phyloP scores from a whole-genome alignment of 495 filamentous ascomycete species.

The Aspergillus conjunctus region DNA sequence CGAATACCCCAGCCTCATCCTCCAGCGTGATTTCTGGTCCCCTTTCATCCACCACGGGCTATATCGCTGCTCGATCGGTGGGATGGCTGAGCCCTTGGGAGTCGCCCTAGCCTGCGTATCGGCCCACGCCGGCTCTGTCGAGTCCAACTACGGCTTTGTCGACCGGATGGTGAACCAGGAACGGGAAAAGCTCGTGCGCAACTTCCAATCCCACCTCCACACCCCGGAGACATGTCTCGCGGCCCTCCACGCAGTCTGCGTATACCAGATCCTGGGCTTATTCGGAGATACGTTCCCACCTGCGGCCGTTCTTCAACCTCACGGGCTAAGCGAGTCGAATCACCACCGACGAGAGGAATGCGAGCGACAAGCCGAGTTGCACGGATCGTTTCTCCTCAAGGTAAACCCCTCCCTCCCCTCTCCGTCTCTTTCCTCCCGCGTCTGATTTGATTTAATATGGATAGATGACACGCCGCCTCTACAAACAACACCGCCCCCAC shows the following conservation, averaged over 20 bases:
- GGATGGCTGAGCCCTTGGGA: conserved; percentile 22
- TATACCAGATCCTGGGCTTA: conserved; percentile 23
- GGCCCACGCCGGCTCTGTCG: conserved; percentile 14
- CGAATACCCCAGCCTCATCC: conserved; percentile 19
- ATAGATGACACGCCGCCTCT: conserved; percentile 22
- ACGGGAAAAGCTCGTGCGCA: conserved; percentile 19
- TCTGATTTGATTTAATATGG: neutral
- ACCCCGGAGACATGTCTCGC: conserved; percentile 22
- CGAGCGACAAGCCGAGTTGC: conserved; percentile 13
- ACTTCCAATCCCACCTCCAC: conserved; percentile 15
- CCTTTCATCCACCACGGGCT: conserved; percentile 24
- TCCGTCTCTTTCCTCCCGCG: neutral
- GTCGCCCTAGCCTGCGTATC: conserved; percentile 19
- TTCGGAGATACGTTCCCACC: conserved; percentile 19
- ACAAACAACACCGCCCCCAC: conserved; percentile 7
- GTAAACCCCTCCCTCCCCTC: conserved; percentile 1
- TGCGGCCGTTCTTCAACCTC: neutral
- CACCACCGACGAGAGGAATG: neutral
- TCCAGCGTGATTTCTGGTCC: conserved; percentile 24
- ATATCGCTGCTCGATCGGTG: conserved; percentile 19
- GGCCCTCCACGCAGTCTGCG: conserved; percentile 23
- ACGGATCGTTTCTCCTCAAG: conserved; percentile 20
- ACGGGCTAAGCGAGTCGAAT: neutral
- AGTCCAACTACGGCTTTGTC: conserved; percentile 20
- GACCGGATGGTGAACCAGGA: conserved; percentile 19